Conservation (phyloP, 345 rosid genomes). For the Arabis alpina region DNA sequence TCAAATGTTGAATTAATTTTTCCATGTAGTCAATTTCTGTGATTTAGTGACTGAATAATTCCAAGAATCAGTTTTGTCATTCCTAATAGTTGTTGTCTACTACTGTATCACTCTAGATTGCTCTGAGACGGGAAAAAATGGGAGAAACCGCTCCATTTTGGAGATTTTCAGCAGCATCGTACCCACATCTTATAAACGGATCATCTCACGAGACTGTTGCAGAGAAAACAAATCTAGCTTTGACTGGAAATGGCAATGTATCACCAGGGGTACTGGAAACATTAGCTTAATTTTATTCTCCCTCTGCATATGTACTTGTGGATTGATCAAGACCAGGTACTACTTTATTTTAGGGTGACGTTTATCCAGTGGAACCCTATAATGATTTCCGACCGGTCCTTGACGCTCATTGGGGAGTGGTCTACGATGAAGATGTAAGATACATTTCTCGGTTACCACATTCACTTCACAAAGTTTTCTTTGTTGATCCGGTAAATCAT, state of each 20-base stretch:
- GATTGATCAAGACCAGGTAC: slow-evolving; percentile 3
- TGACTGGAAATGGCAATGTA: slow-evolving; percentile 43
- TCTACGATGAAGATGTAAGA: slow-evolving; percentile 87
- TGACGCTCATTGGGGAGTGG: slow-evolving; percentile 97
- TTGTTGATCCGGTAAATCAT: neutral
- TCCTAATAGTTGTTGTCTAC: slow-evolving; percentile 16
- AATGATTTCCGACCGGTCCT: slow-evolving; percentile 69
- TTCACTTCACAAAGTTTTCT: neutral
- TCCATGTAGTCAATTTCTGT: slow-evolving; percentile 9
- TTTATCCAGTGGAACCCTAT: slow-evolving; percentile 87
- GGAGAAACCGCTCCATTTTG: slow-evolving; percentile 84
- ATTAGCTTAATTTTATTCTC: slow-evolving; percentile 3
- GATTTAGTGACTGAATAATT: slow-evolving; percentile 3
- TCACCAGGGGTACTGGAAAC: slow-evolving; percentile 52
- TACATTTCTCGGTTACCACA: neutral
- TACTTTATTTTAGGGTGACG: slow-evolving; percentile 71
- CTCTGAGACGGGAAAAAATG: slow-evolving; percentile 83
- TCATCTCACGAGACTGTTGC: slow-evolving; percentile 36
- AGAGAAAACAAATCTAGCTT: slow-evolving; percentile 40
- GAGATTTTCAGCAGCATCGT: slow-evolving; percentile 75
- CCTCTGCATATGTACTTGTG: slow-evolving; percentile 4
- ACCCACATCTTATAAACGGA: slow-evolving; percentile 54
- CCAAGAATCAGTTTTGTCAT: slow-evolving; percentile 8
- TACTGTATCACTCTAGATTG: slow-evolving; percentile 55
- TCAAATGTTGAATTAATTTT: neutral